Evolutionary conservation across 2,329 filamentous ascomycete genomes (phyloP), one percentile per base, ranked within the genome.

Genomic region (Colletotrichum spaethianum): DNA sequence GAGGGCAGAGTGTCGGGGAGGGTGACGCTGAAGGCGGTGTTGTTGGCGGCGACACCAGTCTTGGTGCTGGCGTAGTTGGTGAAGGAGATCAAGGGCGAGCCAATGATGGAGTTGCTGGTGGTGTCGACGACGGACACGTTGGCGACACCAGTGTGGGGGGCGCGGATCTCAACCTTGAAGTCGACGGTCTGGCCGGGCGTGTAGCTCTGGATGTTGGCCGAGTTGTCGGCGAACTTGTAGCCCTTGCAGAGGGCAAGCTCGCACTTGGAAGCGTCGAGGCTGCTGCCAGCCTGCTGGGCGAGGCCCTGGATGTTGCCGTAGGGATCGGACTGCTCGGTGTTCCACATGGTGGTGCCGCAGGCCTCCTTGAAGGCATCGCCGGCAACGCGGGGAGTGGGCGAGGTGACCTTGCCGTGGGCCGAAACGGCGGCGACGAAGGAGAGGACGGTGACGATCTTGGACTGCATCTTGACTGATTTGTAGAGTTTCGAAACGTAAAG

Each of bases 61-160:
- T 57, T 64, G 57, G 73, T 74, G 66, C 52, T 57, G 73, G 73
- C 73, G 83, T 84, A 77, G 74, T 59, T 87, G 88, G 74, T 81
- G 75, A 73, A 89, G 67, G 78, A 80, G 66, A 82, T 86, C 64
- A 89, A 79, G 31, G 85, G 82, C 59, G 79, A 70, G 36, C 86
- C 88, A 52, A 91, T 83, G 71, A 88, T 77, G 18, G 77, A 81
- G 79, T 89, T 84, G 66, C 81, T 80, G 40, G 79, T 78, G 31
- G 83, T 81, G 74, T 86, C 81, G 72, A 89, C 81, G 67, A 89
- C 82, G 52, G 84, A 86, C 67, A 89, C 84, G 77, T 89, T 89
- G 42, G 79, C 77, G 36, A 75, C 78, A 26, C 79, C 79, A 11
- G 78, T 78, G 46, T 79, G 78, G 74, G 85, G 83, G 1, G 82